Base-by-base conservation (phyloP, 108 stramenopile species). In the Fragilariopsis cylindrus region DNA sequence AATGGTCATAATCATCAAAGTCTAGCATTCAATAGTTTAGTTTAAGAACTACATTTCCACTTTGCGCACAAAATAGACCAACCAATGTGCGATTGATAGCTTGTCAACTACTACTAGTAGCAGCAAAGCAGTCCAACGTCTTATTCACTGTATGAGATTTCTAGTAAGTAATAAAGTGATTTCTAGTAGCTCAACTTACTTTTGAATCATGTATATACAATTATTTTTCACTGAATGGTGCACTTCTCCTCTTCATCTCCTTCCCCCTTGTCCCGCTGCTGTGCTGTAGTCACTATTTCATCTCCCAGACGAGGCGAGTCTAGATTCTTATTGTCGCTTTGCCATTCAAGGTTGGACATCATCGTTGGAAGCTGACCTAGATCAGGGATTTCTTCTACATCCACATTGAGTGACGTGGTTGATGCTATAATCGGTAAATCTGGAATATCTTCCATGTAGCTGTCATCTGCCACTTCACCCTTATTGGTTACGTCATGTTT, bases 381-480 rank as follows among this genome's bases (percentile, higher is more conserved):
- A 15, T 63, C 43, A 12, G 62, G 62, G 40, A 63, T 63, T 12
- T 63, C 62, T n/a, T 63, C 62, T 12, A 41, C 39, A 44, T 63
- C 62, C 7, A 41, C 39, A 44, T 63, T n/a, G 16, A 12, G 43
- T 44, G 62, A 63, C 42, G 41, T 40, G 39, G 8, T 63, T 43
- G 62, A 63, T 60, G 11, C 58, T 1, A 63, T 47, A 3, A 45
- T 63, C 4, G 62, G 62, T 43, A 63, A 13, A 1, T 63, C 62
- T 1, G 62, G 62, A 41, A 63, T 63, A 16, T 63, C 62, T 63
- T 63, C 62, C 21, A 63, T 45, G 43, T 7, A 43, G 46, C 62
- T 40, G 16, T n/a, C 15, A 4, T 11, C 46, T 3, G 43, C 11
- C 6, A 45, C 62, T 30, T 2, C 30, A 30, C 30, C 2, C 43